Evolutionary conservation across 2,329 filamentous ascomycete genomes (phyloP).

Genomic region (Aspergillus versicolor): DNA sequence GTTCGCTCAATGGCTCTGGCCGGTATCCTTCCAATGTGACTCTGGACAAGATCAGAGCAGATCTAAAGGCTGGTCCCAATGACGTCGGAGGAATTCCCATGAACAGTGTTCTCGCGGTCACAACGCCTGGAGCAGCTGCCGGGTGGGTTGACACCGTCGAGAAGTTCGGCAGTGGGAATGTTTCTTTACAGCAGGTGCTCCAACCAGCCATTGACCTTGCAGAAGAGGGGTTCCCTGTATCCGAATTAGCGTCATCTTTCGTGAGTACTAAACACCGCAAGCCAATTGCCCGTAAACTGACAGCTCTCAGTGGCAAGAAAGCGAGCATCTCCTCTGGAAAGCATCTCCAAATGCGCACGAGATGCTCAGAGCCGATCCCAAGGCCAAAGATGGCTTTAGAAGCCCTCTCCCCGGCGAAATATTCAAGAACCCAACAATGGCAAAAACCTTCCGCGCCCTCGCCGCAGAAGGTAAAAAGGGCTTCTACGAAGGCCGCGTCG

Average conservation of each 20-base stretch:
- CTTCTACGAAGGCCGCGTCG: slow-evolving; percentile 85
- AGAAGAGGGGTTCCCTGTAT: slow-evolving; percentile 87
- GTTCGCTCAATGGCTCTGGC: slow-evolving; percentile 90
- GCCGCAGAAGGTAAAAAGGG: slow-evolving; percentile 81
- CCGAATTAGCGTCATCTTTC: slow-evolving; percentile 68
- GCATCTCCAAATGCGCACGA: slow-evolving; percentile 86
- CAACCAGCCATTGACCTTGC: slow-evolving; percentile 79
- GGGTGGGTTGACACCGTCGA: slow-evolving; percentile 91
- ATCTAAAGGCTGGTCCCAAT: slow-evolving; percentile 64
- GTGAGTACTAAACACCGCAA: slow-evolving; percentile 50
- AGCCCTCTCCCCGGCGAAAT: slow-evolving; percentile 80
- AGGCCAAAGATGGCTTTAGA: slow-evolving; percentile 67
- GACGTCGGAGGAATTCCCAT: slow-evolving; percentile 66
- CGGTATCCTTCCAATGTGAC: slow-evolving; percentile 69
- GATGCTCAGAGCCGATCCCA: slow-evolving; percentile 77
- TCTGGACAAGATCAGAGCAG: slow-evolving; percentile 67
- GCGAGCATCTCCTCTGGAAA: slow-evolving; percentile 62
- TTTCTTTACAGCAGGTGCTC: slow-evolving; percentile 74
- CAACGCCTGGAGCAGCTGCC: slow-evolving; percentile 84
- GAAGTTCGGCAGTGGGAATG: slow-evolving; percentile 82
- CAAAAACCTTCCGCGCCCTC: slow-evolving; percentile 75
- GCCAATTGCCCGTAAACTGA: not conserved
- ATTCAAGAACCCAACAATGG: slow-evolving; percentile 80
- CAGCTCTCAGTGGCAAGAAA: slow-evolving; percentile 64
- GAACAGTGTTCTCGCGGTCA: slow-evolving; percentile 75